phyloP scores from a whole-genome alignment of 2,329 filamentous ascomycete species.

The Claviceps monticola region DNA sequence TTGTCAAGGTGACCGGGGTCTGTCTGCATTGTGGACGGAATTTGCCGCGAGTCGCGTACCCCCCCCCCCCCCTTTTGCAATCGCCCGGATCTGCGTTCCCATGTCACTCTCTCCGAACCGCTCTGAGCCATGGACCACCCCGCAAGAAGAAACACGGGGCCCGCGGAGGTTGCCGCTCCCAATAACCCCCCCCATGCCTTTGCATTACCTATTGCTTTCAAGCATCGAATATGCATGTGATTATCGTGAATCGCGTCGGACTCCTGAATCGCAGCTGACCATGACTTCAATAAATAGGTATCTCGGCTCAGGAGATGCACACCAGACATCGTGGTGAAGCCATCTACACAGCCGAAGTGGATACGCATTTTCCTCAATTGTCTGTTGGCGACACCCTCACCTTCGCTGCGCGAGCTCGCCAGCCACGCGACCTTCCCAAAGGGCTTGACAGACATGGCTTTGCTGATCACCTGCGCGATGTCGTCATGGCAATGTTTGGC shows the following conservation, averaged over 20 bases:
- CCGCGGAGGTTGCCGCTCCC: constrained; percentile 4
- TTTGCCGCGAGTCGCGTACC: not conserved
- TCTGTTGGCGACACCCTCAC: constrained; percentile 67
- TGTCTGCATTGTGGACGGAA: constrained; percentile 1
- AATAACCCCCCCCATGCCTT: not conserved
- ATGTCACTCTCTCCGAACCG: not conserved
- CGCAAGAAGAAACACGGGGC: constrained; percentile 2
- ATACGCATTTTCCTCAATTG: constrained; percentile 67
- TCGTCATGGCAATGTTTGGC: constrained; percentile 63
- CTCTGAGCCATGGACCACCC: too few relatives aligned
- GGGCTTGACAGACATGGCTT: constrained; percentile 35
- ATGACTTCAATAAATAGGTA: constrained; percentile 25
- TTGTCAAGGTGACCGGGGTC: not conserved
- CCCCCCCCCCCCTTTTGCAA: not conserved
- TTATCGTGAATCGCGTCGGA: too few relatives aligned
- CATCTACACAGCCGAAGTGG: constrained; percentile 76
- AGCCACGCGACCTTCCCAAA: constrained; percentile 46
- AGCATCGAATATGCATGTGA: too few relatives aligned
- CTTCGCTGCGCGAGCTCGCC: constrained; percentile 59
- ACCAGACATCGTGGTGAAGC: constrained; percentile 68
- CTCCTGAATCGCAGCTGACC: constrained; percentile 2
- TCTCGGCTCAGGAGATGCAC: constrained; percentile 62
- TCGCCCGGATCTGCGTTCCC: constrained; percentile 1
- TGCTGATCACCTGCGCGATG: constrained; percentile 50
- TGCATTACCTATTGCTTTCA: not conserved